Conservation (phyloP, 2,329 filamentous ascomycete species). For the Remersonia thermophila region DNA sequence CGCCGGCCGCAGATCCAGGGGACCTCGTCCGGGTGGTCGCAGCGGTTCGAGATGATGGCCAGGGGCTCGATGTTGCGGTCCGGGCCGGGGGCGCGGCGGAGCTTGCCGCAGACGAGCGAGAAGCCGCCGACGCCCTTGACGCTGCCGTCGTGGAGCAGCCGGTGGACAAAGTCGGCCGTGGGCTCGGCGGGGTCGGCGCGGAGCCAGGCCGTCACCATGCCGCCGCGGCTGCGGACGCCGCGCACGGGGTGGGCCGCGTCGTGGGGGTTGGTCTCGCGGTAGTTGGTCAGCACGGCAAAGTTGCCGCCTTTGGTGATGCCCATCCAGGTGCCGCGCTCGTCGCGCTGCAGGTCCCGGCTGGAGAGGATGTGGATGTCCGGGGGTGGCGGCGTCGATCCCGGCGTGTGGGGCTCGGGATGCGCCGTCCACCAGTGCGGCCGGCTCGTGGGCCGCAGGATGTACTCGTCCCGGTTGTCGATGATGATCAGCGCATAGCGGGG, state of each 20-base stretch:
- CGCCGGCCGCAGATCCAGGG: slow-evolving; percentile 44
- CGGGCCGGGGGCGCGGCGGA: slow-evolving; percentile 24
- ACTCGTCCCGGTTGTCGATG: slow-evolving; percentile 69
- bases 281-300: slow-evolving; percentile 55
- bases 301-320: slow-evolving; percentile 48
- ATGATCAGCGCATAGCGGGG: slow-evolving; percentile 63
- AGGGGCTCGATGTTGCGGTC: slow-evolving; percentile 31
- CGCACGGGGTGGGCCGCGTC: slow-evolving; percentile 40
- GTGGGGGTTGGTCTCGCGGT: slow-evolving; percentile 40
- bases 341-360: slow-evolving; percentile 47
- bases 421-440: slow-evolving; percentile 51
- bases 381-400: slow-evolving; percentile 4
- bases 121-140: slow-evolving; percentile 54
- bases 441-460: slow-evolving; percentile 51
- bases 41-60: slow-evolving; percentile 51
- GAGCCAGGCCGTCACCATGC: slow-evolving; percentile 53
- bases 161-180: slow-evolving; percentile 37
- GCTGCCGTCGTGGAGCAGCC: slow-evolving; percentile 38
- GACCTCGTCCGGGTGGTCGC: slow-evolving; percentile 38
- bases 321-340: slow-evolving; percentile 54
- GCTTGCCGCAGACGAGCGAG: slow-evolving; percentile 52
- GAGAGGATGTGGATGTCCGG: slow-evolving; percentile 38
- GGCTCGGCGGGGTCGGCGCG: slow-evolving; percentile 35
- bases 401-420: slow-evolving; percentile 22
- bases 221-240: slow-evolving; percentile 46